Evolutionary conservation across 768 basidiomycete species (phyloP).

Genomic region (Pleurotus sapidus): DNA sequence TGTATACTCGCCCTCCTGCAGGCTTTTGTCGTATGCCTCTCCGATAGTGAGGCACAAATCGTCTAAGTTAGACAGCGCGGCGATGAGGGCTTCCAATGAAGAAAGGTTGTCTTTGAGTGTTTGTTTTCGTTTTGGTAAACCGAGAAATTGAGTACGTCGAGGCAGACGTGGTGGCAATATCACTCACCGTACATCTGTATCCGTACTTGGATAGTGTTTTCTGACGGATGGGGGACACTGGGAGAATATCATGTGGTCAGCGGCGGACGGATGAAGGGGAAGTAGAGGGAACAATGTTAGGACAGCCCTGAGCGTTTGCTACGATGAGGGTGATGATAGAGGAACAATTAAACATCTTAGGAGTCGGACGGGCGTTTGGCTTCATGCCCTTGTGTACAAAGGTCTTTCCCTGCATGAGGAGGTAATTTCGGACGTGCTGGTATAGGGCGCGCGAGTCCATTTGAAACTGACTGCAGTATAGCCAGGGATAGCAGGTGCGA

Average conservation of each 20-base stretch:
- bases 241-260: conserved; percentile 5
- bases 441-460: too few relatives aligned
- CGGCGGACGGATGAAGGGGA: too few relatives aligned
- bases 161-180: background rate
- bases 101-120: conserved; percentile 74
- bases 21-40: conserved; percentile 60
- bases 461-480: too few relatives aligned
- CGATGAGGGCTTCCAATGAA: conserved; percentile 75
- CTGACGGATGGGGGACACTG: conserved; percentile 94
- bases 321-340: too few relatives aligned
- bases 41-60: conserved; percentile 70
- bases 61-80: conserved; percentile 76
- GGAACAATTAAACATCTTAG: too few relatives aligned
- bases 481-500: too few relatives aligned
- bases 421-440: too few relatives aligned
- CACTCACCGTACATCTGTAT: conserved; percentile 98
- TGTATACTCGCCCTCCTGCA: conserved; percentile 53
- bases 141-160: background rate
- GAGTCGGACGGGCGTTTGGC: too few relatives aligned
- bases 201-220: conserved; percentile 94
- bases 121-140: background rate
- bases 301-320: too few relatives aligned
- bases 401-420: too few relatives aligned
- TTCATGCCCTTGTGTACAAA: too few relatives aligned
- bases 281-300: too few relatives aligned